Evolutionary conservation across 768 basidiomycete genomes (phyloP).

Genomic region (Hericium erinaceus): DNA sequence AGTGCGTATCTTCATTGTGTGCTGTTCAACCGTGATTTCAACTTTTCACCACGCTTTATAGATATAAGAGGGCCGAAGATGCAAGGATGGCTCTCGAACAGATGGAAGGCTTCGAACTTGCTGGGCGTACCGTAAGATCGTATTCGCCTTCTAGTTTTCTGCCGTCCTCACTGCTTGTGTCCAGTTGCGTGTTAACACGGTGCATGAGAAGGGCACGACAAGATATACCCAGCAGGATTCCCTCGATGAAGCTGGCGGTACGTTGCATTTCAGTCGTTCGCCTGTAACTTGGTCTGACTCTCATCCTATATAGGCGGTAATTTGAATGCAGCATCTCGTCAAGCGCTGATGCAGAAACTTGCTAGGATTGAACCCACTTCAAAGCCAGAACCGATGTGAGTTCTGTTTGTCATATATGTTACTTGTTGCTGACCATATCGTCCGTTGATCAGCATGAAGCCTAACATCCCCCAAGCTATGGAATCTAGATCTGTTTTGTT

Average conservation of each 20-base stretch:
- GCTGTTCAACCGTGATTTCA: not conserved
- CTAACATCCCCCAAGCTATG: slow-evolving; percentile 76
- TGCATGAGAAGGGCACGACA: slow-evolving; percentile 80
- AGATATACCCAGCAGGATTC: slow-evolving; percentile 71
- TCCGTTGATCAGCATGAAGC: slow-evolving; percentile 43
- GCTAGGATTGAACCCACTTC: slow-evolving; percentile 76
- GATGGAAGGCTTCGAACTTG: slow-evolving; percentile 98
- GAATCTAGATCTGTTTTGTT: slow-evolving; percentile 84
- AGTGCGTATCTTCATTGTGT: slow-evolving; percentile 41
- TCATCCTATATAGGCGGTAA: slow-evolving; percentile 67
- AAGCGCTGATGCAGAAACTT: slow-evolving; percentile 99
- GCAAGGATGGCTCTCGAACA: slow-evolving; percentile 96
- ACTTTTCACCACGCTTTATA: slow-evolving; percentile 19
- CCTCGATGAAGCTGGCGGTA: slow-evolving; percentile 87
- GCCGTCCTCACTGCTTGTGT: slow-evolving; percentile 11
- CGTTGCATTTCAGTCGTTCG: slow-evolving; percentile 4
- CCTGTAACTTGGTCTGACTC: not conserved
- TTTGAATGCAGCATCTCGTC: slow-evolving; percentile 95
- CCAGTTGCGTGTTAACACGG: slow-evolving; percentile 83
- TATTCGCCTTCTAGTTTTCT: slow-evolving; percentile 8
- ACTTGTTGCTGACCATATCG: slow-evolving; percentile 8
- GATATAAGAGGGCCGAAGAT: slow-evolving; percentile 86
- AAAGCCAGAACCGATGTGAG: slow-evolving; percentile 56
- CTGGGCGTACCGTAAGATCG: slow-evolving; percentile 73
- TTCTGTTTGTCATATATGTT: not conserved